phyloP scores from a whole-genome alignment of 345 rosid genomes.

The Hibiscus trionum region DNA sequence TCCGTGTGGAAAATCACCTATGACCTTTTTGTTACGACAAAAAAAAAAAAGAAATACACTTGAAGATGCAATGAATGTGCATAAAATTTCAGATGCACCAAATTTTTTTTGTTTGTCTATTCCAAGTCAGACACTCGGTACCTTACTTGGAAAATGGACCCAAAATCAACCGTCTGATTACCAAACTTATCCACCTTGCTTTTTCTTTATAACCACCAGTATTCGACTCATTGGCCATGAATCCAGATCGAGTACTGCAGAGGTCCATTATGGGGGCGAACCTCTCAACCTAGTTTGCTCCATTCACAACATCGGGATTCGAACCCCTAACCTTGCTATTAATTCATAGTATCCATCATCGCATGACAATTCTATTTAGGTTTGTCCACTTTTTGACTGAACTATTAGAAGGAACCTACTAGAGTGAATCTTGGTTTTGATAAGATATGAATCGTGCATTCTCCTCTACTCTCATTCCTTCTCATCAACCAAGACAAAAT shows the following conservation, averaged over 20 bases:
- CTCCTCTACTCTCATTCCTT: background rate
- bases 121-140: background rate
- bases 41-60: background rate
- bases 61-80: background rate
- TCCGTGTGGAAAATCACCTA: background rate
- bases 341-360: background rate
- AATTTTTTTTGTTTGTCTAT: background rate
- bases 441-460: conserved; percentile 4
- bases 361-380: background rate
- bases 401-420: background rate
- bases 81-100: background rate
- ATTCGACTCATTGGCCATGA: no score
- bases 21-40: background rate
- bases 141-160: conserved; percentile 5
- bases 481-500: conserved; percentile 2
- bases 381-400: conserved; percentile 2
- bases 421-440: conserved; percentile 4
- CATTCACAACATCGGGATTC: no score
- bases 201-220: no score
- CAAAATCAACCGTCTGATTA: background rate
- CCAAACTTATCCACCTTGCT: conserved; percentile 1
- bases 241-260: no score
- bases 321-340: background rate
- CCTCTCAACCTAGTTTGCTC: no score
- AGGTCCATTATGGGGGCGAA: no score